Conservation (phyloP, 371 early-diverging fungal genomes). For the Mucor sp. region DNA sequence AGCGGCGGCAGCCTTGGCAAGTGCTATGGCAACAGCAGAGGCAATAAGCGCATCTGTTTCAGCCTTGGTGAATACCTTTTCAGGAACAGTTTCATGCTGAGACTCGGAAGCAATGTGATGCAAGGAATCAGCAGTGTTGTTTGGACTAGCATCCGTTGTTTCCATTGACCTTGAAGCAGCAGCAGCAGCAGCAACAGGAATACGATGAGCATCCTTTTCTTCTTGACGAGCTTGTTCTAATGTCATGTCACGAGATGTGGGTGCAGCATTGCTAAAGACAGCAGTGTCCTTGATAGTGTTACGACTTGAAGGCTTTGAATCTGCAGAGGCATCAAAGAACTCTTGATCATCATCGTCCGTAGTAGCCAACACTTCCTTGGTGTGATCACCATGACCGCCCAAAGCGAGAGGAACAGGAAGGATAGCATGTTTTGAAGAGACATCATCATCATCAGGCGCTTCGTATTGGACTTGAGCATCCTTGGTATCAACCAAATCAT, state of each 20-base stretch:
- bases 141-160: background rate
- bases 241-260: background rate
- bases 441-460: background rate
- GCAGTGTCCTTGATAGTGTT: constrained; percentile 8
- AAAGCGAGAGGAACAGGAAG: background rate
- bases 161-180: background rate
- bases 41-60: constrained; percentile 42
- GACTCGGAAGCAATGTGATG: background rate
- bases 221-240: background rate
- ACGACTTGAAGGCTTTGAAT: constrained; percentile 20
- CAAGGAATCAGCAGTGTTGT: background rate
- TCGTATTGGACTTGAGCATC: constrained; percentile 16
- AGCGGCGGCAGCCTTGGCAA: constrained; percentile 15
- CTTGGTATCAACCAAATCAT: background rate
- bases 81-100: background rate
- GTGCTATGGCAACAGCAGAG: constrained; percentile 40
- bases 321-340: constrained; percentile 18
- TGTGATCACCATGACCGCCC: background rate
- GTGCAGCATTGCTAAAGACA: background rate
- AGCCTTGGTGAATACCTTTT: constrained; percentile 26
- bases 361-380: background rate
- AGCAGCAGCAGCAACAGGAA: background rate
- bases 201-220: background rate
- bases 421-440: background rate
- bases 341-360: constrained; percentile 13